phyloP scores from a whole-genome alignment of 2,329 filamentous ascomycete genomes.

The Aspergillus floridensis region DNA sequence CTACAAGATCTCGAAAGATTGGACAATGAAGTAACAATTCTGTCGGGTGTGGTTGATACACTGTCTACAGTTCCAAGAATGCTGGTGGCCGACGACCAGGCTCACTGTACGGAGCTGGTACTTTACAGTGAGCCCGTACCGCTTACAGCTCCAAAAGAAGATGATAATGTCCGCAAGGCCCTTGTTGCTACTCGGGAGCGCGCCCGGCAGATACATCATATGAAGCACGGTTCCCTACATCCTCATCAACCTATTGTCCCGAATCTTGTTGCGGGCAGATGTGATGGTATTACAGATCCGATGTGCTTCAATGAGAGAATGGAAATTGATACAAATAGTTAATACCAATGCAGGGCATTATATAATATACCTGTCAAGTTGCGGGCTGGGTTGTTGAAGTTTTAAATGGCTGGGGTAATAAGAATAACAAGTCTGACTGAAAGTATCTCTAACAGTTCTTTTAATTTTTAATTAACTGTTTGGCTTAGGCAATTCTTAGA shows the following conservation, averaged over 20 bases:
- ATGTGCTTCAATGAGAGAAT: constrained; percentile 1
- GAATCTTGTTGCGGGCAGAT: neutral
- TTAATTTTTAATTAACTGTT: too few relatives aligned
- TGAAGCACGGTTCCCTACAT: neutral
- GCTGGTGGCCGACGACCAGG: constrained; percentile 55
- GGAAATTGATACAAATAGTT: constrained; percentile 7
- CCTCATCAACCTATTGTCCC: neutral
- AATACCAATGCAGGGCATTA: too few relatives aligned
- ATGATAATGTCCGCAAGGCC: constrained; percentile 73
- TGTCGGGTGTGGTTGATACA: constrained; percentile 81
- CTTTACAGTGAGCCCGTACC: constrained; percentile 79
- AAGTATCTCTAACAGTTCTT: too few relatives aligned
- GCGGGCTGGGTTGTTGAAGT: too few relatives aligned
- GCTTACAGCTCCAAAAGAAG: constrained; percentile 69
- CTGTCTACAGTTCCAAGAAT: constrained; percentile 68
- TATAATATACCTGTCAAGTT: too few relatives aligned
- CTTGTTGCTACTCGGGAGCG: constrained; percentile 17
- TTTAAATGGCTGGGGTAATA: too few relatives aligned
- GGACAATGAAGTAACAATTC: constrained; percentile 67
- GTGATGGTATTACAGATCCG: neutral
- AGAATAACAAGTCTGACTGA: too few relatives aligned
- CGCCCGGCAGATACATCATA: constrained; percentile 1
- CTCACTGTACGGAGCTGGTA: constrained; percentile 67
- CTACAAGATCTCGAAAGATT: constrained; percentile 66
- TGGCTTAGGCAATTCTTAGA: too few relatives aligned